phyloP scores from a whole-genome alignment of 2,329 filamentous ascomycete genomes.

The Grosmannia clavigera region DNA sequence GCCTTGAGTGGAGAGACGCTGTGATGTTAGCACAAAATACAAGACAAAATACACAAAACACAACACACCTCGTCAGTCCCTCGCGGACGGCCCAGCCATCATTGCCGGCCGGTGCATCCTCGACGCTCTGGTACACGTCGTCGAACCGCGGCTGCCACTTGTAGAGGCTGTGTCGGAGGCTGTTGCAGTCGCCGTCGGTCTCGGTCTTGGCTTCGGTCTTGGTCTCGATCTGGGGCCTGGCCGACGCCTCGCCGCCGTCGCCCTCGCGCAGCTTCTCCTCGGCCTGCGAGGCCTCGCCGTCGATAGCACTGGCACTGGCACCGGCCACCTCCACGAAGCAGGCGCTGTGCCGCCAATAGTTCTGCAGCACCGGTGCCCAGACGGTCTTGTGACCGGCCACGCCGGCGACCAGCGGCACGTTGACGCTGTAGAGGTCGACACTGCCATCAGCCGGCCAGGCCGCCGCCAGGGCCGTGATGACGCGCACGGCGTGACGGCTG shows the following conservation, averaged over 20 bases:
- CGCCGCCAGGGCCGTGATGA: constrained; percentile 64
- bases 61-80: constrained; percentile 61
- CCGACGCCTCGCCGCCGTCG: constrained; percentile 31
- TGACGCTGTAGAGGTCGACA: constrained; percentile 81
- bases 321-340: constrained; percentile 63
- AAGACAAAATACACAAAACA: not conserved
- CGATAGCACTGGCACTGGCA: not conserved
- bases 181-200: constrained; percentile 23
- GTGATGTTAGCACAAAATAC: constrained; percentile 1
- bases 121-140: constrained; percentile 81
- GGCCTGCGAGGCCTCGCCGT: constrained; percentile 43
- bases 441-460: constrained; percentile 54
- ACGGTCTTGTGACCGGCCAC: constrained; percentile 60
- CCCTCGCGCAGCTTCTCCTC: constrained; percentile 62
- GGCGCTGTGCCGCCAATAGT: constrained; percentile 73
- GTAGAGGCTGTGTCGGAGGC: constrained; percentile 62
- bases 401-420: constrained; percentile 72
- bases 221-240: not conserved
- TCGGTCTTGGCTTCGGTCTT: not conserved
- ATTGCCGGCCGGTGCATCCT: constrained; percentile 64
- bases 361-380: constrained; percentile 82
- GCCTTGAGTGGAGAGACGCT: constrained; percentile 85
- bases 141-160: constrained; percentile 85
- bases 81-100: constrained; percentile 90
- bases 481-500: constrained; percentile 56